Evolutionary conservation across 805 yeast genomes (phyloP), one percentile per base, ranked within the genome.

Genomic region (Teunomyces gatunensis): DNA sequence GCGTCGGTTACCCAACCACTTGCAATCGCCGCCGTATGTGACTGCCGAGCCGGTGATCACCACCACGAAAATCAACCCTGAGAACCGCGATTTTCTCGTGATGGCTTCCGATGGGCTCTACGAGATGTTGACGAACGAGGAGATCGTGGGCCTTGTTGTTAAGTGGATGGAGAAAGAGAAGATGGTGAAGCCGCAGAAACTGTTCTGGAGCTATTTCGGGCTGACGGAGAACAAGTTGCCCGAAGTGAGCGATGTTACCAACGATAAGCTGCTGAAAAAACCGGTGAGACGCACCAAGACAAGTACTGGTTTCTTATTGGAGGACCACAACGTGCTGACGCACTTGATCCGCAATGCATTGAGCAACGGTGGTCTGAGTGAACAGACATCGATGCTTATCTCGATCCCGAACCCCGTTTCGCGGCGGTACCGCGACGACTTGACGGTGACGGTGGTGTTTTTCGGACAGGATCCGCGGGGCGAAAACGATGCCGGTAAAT

Each of bases 41-140:
- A 94, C 99, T 1, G 98, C 99, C 0, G 91, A 86, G 64, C 99
- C 99, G 0, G 96, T 87, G 25, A 77, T 91, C 21, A 86, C 96
- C 2, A 84, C 96, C 2, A 85, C 91, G 10, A 81, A 84, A 58
- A 78, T 91, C 43, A 77, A 77, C 44, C 85, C 90, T 0, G 73
- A 77, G 17, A 81, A 84, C 54, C 84, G 87, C 54, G 94, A 89
- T 61, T 94, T 94, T 58, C 69, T 94, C 63, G 96, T 94, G 28
- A 74, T 94, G 79, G 99, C 92, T 0, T 84, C 95, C 17, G 99
- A 94, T 68, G 99, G 99, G 0, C 73, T 94, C 44, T 94, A 85
- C 67, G 99, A 94, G 65, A 79, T 92, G 80, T 75, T 94, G 47
- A 80, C 92, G 17, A 91, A 91, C 65, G 97, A 89, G 60, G 97